Conservation (phyloP, 768 basidiomycete genomes). For the Suillus spraguei region DNA sequence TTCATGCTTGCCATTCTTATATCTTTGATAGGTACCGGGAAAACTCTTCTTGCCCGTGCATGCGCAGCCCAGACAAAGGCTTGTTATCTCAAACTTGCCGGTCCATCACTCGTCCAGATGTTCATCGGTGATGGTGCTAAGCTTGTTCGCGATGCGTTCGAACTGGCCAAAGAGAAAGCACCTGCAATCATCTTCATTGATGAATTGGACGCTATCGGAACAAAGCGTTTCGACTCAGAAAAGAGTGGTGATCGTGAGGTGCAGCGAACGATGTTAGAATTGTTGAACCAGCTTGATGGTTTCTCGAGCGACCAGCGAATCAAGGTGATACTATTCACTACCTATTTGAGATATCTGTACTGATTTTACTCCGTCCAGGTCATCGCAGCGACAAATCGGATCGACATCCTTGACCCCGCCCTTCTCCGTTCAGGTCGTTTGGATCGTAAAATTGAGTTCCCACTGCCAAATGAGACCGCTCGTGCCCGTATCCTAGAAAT, state of each 20-base stretch:
- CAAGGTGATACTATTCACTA: slow-evolving; percentile 58
- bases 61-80: slow-evolving; percentile 98
- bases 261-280: slow-evolving; percentile 99
- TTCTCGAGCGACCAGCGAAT: slow-evolving; percentile 97
- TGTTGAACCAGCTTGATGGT: slow-evolving; percentile 97
- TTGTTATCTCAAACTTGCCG: slow-evolving; percentile 97
- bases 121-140: slow-evolving; percentile 99
- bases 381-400: slow-evolving; percentile 98
- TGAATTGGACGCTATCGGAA: slow-evolving; percentile 98
- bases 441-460: slow-evolving; percentile 99
- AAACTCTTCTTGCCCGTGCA: slow-evolving; percentile 95
- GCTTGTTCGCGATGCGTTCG: slow-evolving; percentile 97
- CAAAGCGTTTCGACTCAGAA: slow-evolving; percentile 97
- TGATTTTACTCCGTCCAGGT: slow-evolving; percentile 54
- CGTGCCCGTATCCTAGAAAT: slow-evolving; percentile 96
- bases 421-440: slow-evolving; percentile 97
- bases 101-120: slow-evolving; percentile 98
- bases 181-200: slow-evolving; percentile 99
- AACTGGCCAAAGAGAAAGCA: slow-evolving; percentile 96
- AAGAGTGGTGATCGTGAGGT: slow-evolving; percentile 99
- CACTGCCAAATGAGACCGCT: slow-evolving; percentile 94
- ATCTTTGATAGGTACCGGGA: slow-evolving; percentile 77
- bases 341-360: slow-evolving; percentile 10
- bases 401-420: slow-evolving; percentile 97
- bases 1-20: neutral